Base-by-base conservation (phyloP, 306 rosid genomes). In the Begonia loranthoides region DNA sequence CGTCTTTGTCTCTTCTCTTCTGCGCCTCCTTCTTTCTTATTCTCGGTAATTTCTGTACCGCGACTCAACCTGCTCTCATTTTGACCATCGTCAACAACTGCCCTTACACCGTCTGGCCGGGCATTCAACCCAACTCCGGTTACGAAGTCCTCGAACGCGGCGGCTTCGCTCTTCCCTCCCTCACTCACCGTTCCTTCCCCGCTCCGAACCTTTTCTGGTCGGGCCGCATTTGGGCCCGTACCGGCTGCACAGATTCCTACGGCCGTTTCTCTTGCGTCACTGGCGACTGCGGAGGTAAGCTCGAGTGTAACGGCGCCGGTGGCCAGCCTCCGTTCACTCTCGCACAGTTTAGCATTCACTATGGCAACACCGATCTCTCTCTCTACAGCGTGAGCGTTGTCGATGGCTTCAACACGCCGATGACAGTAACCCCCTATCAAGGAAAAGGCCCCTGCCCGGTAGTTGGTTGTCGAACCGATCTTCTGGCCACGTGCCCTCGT, bases 171-270 rank as follows among this genome's bases (percentile, higher is more conserved):
- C 99, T 86, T 60, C 43, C 57, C n/a, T 1, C 79, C 13, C 67
- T 83, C 59, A 64, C 88, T 60, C 99, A 86, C 75, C 66, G 44
- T 28, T 78, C 96, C 72, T 73, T 86, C 71, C 80, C 88, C 4
- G 64, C 89, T 2, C 99, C 99, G 0, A 66, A 60, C 57, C 61
- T 59, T 12, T 77, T 69, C 63, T 86, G 99, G 99, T 79, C 99
- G 0, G 99, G 96, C n/a, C 88, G 99, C 12, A 72, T 83, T 39
- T 90, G 99, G 99, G 96, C 88, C 36, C 62, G 96, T 11, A 86
- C 99, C 40, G 76, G 68, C 53, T 92, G 99, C 70, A 14, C 51
- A 41, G 45, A 68, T 45, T 5, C 53, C 61, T 15, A 50, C 59
- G 17, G 54, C 74, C 68, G 4, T 13, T 62, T 92, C 68, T 17